phyloP scores from a whole-genome alignment of 148 eudicot genomes.

The Limonium bicolor region DNA sequence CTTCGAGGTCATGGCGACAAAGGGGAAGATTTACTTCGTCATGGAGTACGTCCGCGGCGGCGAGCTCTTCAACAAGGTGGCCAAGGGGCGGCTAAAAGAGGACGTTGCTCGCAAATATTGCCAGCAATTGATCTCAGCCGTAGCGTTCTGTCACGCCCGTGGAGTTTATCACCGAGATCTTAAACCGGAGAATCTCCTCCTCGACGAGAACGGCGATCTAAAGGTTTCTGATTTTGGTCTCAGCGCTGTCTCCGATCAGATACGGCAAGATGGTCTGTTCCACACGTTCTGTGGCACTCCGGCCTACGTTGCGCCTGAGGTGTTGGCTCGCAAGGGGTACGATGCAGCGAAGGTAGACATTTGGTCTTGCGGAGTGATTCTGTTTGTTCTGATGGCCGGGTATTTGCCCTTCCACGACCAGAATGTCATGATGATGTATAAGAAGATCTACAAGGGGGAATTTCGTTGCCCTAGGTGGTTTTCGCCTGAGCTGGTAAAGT shows the following conservation, averaged over 20 bases:
- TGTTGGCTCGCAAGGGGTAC: constrained; percentile 48
- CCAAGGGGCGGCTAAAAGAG: constrained; percentile 39
- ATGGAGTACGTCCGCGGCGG: constrained; percentile 59
- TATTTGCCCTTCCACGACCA: constrained; percentile 55
- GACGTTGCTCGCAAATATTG: constrained; percentile 43
- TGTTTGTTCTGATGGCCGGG: constrained; percentile 54
- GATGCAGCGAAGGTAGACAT: constrained; percentile 55
- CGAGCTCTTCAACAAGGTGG: constrained; percentile 43
- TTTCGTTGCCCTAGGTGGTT: constrained; percentile 62
- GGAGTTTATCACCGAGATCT: constrained; percentile 53
- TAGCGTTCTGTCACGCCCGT: constrained; percentile 44
- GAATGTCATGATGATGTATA: constrained; percentile 60
- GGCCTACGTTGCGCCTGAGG: constrained; percentile 73
- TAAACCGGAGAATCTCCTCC: constrained; percentile 40
- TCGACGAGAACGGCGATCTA: constrained; percentile 42
- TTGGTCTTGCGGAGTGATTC: constrained; percentile 77
- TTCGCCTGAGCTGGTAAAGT: constrained; percentile 31
- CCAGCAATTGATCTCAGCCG: constrained; percentile 43
- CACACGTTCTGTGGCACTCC: constrained; percentile 78
- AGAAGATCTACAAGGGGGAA: constrained; percentile 42
- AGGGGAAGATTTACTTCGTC: constrained; percentile 40
- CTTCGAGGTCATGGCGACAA: constrained; percentile 57
- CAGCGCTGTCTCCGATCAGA: constrained; percentile 40
- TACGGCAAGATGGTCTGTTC: constrained; percentile 37
- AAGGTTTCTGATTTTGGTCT: constrained; percentile 58